Percentiles rank a stretch among this genome's conserved stretches.
Evolutionary conservation across 2,329 filamentous ascomycete genomes (phyloP).

Genomic region (Beauveria sp.): DNA sequence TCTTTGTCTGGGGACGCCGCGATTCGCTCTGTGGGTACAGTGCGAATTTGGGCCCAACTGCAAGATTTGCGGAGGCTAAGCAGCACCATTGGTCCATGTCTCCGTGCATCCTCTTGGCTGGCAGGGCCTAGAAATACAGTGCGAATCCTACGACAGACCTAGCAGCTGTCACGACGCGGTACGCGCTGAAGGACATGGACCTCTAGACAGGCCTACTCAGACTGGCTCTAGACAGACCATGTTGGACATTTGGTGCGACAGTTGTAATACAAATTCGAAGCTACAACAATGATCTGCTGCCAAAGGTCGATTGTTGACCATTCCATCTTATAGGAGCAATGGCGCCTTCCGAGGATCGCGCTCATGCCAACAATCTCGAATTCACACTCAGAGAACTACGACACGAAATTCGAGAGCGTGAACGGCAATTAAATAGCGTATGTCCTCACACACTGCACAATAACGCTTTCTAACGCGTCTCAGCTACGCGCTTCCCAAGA

Average conservation of each 20-base stretch:
- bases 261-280: not conserved
- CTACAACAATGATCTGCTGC: not conserved
- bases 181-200: not conserved
- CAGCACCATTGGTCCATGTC: not conserved
- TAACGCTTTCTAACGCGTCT: not conserved
- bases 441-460: not conserved
- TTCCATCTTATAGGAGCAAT: not conserved
- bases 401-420: conserved; percentile 45
- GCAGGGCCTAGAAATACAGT: not conserved
- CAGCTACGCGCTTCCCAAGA: conserved; percentile 5
- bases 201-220: not conserved
- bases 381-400: conserved; percentile 62
- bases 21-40: not conserved
- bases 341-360: conserved; percentile 20
- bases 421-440: conserved; percentile 42
- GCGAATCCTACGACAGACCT: not conserved
- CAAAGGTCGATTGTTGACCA: not conserved
- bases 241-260: not conserved
- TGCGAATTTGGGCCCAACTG: not conserved
- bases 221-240: not conserved
- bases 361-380: conserved; percentile 47
- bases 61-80: not conserved
- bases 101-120: not conserved
- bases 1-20: not conserved
- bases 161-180: not conserved